Conservation (phyloP, 148 eudicot genomes). For the Agrostemma githago region DNA sequence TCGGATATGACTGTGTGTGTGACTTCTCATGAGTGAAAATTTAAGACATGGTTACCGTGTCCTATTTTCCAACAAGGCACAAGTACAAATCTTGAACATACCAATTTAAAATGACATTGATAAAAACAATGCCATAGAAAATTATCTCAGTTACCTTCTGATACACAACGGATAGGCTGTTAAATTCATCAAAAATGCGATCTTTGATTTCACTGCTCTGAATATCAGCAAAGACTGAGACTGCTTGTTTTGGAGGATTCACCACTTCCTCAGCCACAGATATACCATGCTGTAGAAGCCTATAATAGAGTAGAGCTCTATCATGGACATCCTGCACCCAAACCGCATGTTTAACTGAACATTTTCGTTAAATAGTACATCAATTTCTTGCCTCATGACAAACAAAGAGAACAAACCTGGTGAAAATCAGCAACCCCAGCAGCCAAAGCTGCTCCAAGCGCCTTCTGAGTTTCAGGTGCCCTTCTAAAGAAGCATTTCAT, state of each 20-base stretch:
- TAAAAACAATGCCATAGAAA: not conserved
- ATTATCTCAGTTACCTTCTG: constrained; percentile 57
- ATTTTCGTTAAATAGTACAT: not conserved
- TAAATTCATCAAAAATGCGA: constrained; percentile 96
- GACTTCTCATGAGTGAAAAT: not conserved
- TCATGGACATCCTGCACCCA: constrained; percentile 96
- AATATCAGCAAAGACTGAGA: constrained; percentile 96
- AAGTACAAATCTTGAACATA: not conserved
- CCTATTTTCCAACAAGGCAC: too few species aligned
- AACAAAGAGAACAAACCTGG: constrained; percentile 50
- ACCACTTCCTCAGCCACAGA: constrained; percentile 81
- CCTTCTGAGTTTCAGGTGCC: constrained; percentile 94
- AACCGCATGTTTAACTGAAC: constrained; percentile 10
- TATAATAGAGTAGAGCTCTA: constrained; percentile 86
- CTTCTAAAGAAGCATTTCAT: constrained; percentile 97
- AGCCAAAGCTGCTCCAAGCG: constrained; percentile 88
- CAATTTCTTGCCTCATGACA: not conserved
- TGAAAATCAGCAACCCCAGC: constrained; percentile 95
- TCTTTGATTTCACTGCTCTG: constrained; percentile 95
- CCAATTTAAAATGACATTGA: not conserved
- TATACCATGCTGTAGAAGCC: constrained; percentile 77
- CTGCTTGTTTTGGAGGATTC: constrained; percentile 98
- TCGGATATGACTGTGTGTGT: not conserved
- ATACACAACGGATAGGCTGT: constrained; percentile 92
- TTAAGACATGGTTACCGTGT: not conserved